phyloP scores from a whole-genome alignment of 495 filamentous ascomycete genomes.

The Astrothelium macrocarpum region DNA sequence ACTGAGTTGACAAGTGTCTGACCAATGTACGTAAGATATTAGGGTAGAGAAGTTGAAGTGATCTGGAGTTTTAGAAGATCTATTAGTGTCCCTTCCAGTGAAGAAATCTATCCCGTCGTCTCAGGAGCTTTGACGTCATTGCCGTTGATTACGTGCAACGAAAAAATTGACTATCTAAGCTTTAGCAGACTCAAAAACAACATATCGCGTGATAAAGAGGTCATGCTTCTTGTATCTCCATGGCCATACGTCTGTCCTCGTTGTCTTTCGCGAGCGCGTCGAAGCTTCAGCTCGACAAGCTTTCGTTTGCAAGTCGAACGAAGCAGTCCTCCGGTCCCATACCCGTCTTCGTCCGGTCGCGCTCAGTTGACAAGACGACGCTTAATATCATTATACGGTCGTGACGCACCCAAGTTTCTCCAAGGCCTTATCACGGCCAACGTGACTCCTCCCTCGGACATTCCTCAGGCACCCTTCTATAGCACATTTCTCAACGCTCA shows the following conservation, averaged over 20 bases:
- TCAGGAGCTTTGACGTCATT: conserved; percentile 1
- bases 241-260: neutral
- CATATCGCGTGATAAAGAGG: neutral
- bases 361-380: conserved; percentile 56
- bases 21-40: no score
- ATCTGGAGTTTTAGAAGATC: neutral
- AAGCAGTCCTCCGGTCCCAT: conserved; percentile 9
- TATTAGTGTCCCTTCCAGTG: no score
- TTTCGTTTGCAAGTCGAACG: neutral
- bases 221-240: neutral
- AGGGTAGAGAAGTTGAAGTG: neutral
- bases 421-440: conserved; percentile 79
- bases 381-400: conserved; percentile 67
- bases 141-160: no score
- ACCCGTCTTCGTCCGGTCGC: conserved; percentile 39
- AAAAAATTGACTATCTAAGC: neutral
- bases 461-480: conserved; percentile 49
- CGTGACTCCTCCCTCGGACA: conserved; percentile 39
- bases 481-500: conserved; percentile 75
- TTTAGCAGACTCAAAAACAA: neutral
- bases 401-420: conserved; percentile 71
- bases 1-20: no score
- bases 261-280: neutral
- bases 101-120: no score
- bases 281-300: neutral